Evolutionary conservation across 805 yeast genomes (phyloP), one percentile per base, ranked within the genome.

Genomic region (Kuraishia cidri): DNA sequence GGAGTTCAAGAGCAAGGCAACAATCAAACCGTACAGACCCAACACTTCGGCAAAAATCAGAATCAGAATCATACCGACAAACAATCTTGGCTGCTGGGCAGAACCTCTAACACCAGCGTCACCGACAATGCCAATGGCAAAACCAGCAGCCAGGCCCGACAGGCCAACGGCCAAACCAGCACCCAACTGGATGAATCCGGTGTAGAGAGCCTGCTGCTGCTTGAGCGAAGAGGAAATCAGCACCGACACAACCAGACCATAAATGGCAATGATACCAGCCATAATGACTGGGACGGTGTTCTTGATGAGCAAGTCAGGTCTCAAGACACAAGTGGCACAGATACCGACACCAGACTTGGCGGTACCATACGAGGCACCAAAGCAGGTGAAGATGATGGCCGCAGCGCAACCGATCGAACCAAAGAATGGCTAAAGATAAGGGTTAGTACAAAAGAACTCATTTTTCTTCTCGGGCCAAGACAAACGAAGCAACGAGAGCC

Each of bases 381-480:
- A 86, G 58, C 96, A 86, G 61, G 98, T 88, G 77, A 92, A 92
- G 56, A 94, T 86, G 57, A 92, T 92, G 61, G 99, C 97, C 34
- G 97, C 86, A 38, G 98, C 95, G 74, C 98, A 94, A 59, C 99
- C 99, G 56, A 92, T 85, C 47, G 97, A 90, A 54, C 99, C 99
- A 64, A 92, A 92, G 74, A 92, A 92, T 60, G 99, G 98, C 61
- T 74, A 66, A 27, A 19, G 19, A 14, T 6, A 3, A n/a, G 10
- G 19, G 38, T 35, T 37, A 34, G 35, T 32, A 33, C 11, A n/a
- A n/a, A n/a, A n/a, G n/a, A n/a, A n/a, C n/a, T n/a, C n/a, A n/a
- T n/a, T n/a, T n/a, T n/a, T n/a, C n/a, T n/a, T n/a, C n/a, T n/a
- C n/a, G 20, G 4, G 20, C n/a, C 21, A 24, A 5, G 26, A n/a